Conservation (phyloP, 2,329 filamentous ascomycete species). For the Trichoderma harzianum region DNA sequence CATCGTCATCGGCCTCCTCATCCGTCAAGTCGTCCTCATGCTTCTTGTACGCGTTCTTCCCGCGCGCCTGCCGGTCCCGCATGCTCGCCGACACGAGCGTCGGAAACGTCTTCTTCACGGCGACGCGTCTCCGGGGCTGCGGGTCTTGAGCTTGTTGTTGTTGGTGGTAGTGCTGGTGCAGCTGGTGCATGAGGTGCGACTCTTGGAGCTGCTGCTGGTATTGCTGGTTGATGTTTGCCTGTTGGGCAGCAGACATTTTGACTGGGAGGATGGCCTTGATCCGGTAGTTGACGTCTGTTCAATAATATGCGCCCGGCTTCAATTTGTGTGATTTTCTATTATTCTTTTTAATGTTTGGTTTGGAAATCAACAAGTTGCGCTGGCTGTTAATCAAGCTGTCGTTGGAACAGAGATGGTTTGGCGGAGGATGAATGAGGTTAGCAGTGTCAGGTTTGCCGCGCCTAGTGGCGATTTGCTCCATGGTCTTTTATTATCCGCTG, state of each 20-base stretch:
- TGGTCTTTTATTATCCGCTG: background rate
- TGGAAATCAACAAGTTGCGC: background rate
- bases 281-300: background rate
- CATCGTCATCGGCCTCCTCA: constrained; percentile 27
- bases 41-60: constrained; percentile 51
- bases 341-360: background rate
- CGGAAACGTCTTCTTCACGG: constrained; percentile 31
- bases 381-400: background rate
- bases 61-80: constrained; percentile 58
- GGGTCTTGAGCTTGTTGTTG: background rate
- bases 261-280: no score
- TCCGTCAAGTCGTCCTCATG: constrained; percentile 26
- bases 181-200: background rate
- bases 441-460: background rate
- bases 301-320: accelerated
- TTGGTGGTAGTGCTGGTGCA: background rate
- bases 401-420: background rate
- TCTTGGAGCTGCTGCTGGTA: background rate
- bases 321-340: background rate
- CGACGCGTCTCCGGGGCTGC: background rate
- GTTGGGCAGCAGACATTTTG: background rate
- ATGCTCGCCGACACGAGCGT: constrained; percentile 46
- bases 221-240: background rate
- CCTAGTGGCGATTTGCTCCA: background rate
- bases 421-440: background rate